phyloP scores from a whole-genome alignment of 164 flowering plant genomes.

The Vitis rotundifolia region DNA sequence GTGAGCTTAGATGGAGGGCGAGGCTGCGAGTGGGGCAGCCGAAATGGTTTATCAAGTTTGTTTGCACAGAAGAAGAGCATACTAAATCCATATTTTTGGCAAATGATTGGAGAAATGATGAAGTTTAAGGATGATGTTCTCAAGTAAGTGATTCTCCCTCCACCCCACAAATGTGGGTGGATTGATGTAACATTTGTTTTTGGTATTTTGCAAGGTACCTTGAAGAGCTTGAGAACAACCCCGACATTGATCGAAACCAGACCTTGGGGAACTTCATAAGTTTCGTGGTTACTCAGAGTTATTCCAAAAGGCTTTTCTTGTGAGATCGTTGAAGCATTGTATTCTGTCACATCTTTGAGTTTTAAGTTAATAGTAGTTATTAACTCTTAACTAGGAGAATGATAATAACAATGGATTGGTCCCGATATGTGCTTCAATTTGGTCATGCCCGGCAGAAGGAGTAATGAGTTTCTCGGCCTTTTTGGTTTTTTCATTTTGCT shows the following conservation, averaged over 20 bases:
- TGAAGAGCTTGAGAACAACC: conserved; percentile 73
- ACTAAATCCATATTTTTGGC: conserved; percentile 77
- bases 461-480: conserved; percentile 80
- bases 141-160: conserved; percentile 34
- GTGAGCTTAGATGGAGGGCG: conserved; percentile 76
- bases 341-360: conserved; percentile 1
- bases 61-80: conserved; percentile 83
- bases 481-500: conserved; percentile 88
- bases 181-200: background rate
- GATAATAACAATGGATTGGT: conserved; percentile 27
- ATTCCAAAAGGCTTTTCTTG: conserved; percentile 88
- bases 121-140: conserved; percentile 78
- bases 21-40: conserved; percentile 93
- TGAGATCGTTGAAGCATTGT: conserved; percentile 33
- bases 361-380: background rate
- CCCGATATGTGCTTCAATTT: conserved; percentile 87
- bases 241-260: conserved; percentile 76
- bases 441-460: conserved; percentile 87
- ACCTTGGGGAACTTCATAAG: conserved; percentile 80
- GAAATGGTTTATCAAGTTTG: conserved; percentile 72
- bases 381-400: conserved; percentile 43
- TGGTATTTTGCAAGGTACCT: conserved; percentile 52
- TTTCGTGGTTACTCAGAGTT: conserved; percentile 78
- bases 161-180: background rate
- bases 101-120: conserved; percentile 72